These are phyloP conservation scores for Fusarium lateritium DNA, from an alignment of 2,329 filamentous ascomycete genomes.

Conservation along the genomic window DNA sequence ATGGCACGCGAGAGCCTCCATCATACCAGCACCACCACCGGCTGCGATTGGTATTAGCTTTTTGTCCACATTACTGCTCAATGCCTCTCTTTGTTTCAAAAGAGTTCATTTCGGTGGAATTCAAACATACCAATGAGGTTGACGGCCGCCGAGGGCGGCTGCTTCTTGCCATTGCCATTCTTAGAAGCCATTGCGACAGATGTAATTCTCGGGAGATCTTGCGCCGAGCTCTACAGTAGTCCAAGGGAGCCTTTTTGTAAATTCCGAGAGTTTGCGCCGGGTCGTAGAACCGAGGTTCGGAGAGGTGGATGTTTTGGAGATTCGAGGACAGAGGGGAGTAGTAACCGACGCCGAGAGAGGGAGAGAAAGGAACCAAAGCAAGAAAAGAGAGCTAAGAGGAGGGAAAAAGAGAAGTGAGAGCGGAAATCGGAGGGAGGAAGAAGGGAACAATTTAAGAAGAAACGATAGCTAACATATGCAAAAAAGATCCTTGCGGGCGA, in stretches of 20 bases:
- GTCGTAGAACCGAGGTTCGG: conserved; percentile 44
- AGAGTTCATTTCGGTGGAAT: not conserved
- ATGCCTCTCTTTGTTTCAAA: not conserved
- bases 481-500: conserved; percentile 28
- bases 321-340: conserved; percentile 17
- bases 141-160: conserved; percentile 86
- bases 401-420: conserved; percentile 18
- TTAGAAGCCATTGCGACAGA: conserved; percentile 53
- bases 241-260: not conserved
- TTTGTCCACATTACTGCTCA: not conserved
- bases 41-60: conserved; percentile 66
- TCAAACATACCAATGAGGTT: conserved; percentile 85
- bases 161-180: conserved; percentile 66
- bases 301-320: conserved; percentile 27
- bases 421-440: conserved; percentile 18
- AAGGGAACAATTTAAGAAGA: conserved; percentile 32
- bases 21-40: conserved; percentile 97
- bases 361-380: conserved; percentile 3
- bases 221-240: conserved; percentile 10
- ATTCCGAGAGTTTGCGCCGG: conserved; percentile 24
- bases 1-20: conserved; percentile 97
- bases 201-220: conserved; percentile 4
- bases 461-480: conserved; percentile 22
- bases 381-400: conserved; percentile 15
- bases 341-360: conserved; percentile 1